Base-by-base conservation (phyloP, 352 stramenopile species). In the Phytopythium chamaehyphon region DNA sequence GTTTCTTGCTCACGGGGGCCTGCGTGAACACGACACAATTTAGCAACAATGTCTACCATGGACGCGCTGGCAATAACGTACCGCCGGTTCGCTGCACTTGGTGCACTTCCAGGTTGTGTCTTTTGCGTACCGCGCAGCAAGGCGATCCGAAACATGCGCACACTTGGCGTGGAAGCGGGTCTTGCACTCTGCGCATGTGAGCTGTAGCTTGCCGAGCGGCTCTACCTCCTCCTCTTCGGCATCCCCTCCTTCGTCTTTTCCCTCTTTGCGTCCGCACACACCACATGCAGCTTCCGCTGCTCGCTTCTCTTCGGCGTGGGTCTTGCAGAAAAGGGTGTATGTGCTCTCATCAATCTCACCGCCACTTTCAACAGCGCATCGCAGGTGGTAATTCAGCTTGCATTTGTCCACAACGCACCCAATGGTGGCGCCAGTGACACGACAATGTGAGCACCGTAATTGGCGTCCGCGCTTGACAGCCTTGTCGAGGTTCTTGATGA, bases 391-490 rank as follows among this genome's bases (percentile, higher is more conserved):
- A 40, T 91, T 91, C 40, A 68, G 76, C 12, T 76, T 71, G 57
- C 84, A 93, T 35, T 90, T 87, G 24, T 83, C 62, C 19, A 90
- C 74, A 21, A 90, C 66, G 55, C 84, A 95, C 7, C 82, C 80
- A 22, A 95, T 78, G 0, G 84, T 90, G 0, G 84, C 84, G 23
- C 84, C 82, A 19, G 71, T 58, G 23, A 74, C 55, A 26, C 91
- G 81, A 54, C 84, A 95, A 18, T 55, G 65, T 0, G 71, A 76
- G 56, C 84, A 95, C 40, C 83, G 74, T 15, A 93, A 68, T 53
- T 90, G 79, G 5, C 81, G 74, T n/a, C 81, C 80, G 18, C 80
- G 73, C 51, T 91, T 91, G 39, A 93, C 73, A 16, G 83, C 79
- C 51, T 82, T 82, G 0, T 73, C 66, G 26, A 93, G 53, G 44